Evolutionary conservation across 805 yeast genomes (phyloP).

Genomic region (Cyberlindnera bimundalis): DNA sequence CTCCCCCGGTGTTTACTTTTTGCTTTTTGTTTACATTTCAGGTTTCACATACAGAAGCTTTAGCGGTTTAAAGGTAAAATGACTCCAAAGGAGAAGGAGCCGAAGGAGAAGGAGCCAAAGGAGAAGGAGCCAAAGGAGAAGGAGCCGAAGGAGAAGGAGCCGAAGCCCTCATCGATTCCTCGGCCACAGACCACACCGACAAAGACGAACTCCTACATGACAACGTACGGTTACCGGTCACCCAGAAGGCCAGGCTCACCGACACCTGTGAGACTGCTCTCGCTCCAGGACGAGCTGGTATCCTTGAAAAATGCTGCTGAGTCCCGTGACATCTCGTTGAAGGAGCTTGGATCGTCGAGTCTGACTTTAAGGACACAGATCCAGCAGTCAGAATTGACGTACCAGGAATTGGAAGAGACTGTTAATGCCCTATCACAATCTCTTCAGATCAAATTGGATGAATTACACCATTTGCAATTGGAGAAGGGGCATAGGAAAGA

Average conservation of each 20-base stretch:
- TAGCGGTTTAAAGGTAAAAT: too few species aligned
- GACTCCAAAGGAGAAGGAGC: too few species aligned
- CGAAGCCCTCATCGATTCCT: conserved; percentile 21
- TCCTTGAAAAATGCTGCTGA: conserved; percentile 12
- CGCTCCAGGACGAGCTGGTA: conserved; percentile 11
- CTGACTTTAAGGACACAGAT: conserved; percentile 36
- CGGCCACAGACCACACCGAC: conserved; percentile 24
- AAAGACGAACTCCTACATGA: conserved; percentile 15
- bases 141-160: too few species aligned
- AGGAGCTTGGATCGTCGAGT: conserved; percentile 22
- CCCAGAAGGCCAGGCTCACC: conserved; percentile 5
- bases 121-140: too few species aligned
- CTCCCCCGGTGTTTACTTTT: too few species aligned
- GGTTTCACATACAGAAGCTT: too few species aligned
- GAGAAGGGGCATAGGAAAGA: conserved; percentile 28
- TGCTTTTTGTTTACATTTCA: too few species aligned
- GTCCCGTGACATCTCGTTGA: conserved; percentile 21
- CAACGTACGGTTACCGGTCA: conserved; percentile 15
- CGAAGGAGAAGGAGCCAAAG: too few species aligned
- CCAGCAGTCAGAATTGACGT: conserved; percentile 36
- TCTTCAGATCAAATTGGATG: conserved; percentile 31
- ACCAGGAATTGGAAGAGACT: conserved; percentile 30
- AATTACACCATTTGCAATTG: conserved; percentile 27
- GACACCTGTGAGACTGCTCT: too few species aligned
- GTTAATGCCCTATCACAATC: conserved; percentile 16